These are phyloP conservation scores for Phytophthora macrochlamydospora DNA, from an alignment of 352 stramenopile species.

Conservation along the genomic window DNA sequence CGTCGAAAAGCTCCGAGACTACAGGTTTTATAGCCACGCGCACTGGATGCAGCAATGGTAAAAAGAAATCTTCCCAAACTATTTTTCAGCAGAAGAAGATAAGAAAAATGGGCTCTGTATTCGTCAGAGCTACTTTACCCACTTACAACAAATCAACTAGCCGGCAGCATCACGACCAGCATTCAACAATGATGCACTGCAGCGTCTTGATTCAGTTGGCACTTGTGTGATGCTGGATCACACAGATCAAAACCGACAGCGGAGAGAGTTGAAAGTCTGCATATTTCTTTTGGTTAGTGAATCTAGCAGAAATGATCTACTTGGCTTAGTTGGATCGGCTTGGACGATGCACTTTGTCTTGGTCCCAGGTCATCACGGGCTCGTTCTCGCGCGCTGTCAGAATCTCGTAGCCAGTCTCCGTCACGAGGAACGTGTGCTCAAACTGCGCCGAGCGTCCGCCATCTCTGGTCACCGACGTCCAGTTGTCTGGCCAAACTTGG, in stretches of 20 bases:
- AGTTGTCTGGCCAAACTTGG: conserved; percentile 95
- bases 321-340: conserved; percentile 2
- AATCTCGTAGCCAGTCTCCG: conserved; percentile 94
- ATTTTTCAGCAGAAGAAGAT: too few species aligned
- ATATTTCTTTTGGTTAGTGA: background rate
- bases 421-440: conserved; percentile 97
- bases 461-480: conserved; percentile 95
- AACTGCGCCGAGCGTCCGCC: conserved; percentile 94
- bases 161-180: too few species aligned
- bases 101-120: too few species aligned
- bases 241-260: too few species aligned
- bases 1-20: conserved; percentile 45
- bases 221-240: too few species aligned
- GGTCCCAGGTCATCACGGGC: conserved; percentile 79
- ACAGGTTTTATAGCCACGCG: conserved; percentile 52
- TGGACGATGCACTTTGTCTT: conserved; percentile 76
- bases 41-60: conserved; percentile 32
- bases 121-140: too few species aligned
- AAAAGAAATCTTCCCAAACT: too few species aligned
- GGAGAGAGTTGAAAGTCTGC: too few species aligned
- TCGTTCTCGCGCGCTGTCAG: conserved; percentile 89
- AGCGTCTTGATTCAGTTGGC: too few species aligned
- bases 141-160: too few species aligned
- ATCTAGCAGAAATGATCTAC: conserved; percentile 5
- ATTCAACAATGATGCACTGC: too few species aligned